phyloP scores from a whole-genome alignment of 495 filamentous ascomycete species.

The Hamigera avellanea region DNA sequence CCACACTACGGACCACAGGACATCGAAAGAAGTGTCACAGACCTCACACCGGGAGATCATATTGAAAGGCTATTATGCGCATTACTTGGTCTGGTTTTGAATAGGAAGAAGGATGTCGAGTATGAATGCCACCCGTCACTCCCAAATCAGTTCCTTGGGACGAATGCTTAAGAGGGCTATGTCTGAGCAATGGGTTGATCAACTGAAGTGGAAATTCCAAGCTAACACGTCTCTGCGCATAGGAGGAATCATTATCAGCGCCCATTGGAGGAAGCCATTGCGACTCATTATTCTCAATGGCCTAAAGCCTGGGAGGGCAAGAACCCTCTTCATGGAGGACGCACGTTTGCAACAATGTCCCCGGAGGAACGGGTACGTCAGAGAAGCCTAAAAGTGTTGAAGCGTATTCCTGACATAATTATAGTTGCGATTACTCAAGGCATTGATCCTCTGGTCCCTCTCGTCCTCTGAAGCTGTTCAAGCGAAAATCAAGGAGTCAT shows the following conservation, averaged over 20 bases:
- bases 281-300: constrained; percentile 81
- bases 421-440: constrained; percentile 70
- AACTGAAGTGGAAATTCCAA: background rate
- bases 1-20: constrained; percentile 90
- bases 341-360: constrained; percentile 67
- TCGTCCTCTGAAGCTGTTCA: constrained; percentile 77
- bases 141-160: background rate
- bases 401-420: constrained; percentile 12
- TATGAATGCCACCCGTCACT: constrained; percentile 42
- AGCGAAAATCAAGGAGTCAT: constrained; percentile 69
- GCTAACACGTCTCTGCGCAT: background rate
- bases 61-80: constrained; percentile 85
- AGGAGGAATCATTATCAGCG: constrained; percentile 65
- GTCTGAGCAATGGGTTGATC: no score
- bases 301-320: constrained; percentile 73
- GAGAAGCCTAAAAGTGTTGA: background rate
- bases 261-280: constrained; percentile 86
- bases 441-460: constrained; percentile 81
- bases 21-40: constrained; percentile 74
- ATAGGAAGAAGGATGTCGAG: constrained; percentile 98
- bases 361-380: constrained; percentile 66
- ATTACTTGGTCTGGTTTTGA: constrained; percentile 74
- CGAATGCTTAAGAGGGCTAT: background rate
- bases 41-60: constrained; percentile 65
- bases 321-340: constrained; percentile 70